These are phyloP conservation scores for Aspergillus calidoustus DNA, from an alignment of 2,329 filamentous ascomycete genomes.

Conservation along the genomic window DNA sequence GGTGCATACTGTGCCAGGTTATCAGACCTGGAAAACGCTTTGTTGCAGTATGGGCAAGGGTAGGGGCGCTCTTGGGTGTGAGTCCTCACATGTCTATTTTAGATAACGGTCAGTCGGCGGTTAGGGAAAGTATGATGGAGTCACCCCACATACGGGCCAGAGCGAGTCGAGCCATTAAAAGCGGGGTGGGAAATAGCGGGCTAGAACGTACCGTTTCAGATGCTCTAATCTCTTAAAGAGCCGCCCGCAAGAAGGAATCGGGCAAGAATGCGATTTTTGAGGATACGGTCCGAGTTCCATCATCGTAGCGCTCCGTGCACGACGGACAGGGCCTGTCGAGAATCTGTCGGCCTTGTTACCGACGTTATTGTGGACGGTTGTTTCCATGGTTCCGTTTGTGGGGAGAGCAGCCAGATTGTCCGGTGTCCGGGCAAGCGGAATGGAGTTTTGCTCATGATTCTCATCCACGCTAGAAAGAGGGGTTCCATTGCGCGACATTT, in stretches of 20 bases:
- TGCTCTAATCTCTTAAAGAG: constrained; percentile 99
- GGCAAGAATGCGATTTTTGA: constrained; percentile 97
- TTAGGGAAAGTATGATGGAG: constrained; percentile 50
- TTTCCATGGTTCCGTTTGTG: constrained; percentile 64
- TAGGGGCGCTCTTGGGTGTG: constrained; percentile 99
- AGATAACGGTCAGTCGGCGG: constrained; percentile 56
- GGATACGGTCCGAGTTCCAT: constrained; percentile 97
- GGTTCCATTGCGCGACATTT: constrained; percentile 86
- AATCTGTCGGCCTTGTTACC: constrained; percentile 59
- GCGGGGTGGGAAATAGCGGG: constrained; percentile 28
- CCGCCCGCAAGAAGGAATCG: constrained; percentile 96
- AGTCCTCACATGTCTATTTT: constrained; percentile 89
- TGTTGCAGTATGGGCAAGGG: constrained; percentile 96
- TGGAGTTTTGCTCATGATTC: constrained; percentile 73
- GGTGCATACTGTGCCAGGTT: constrained; percentile 90
- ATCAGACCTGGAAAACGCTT: constrained; percentile 97
- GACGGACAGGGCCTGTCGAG: constrained; percentile 74
- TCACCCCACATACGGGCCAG: constrained; percentile 29
- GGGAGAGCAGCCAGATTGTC: constrained; percentile 71
- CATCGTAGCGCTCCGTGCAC: constrained; percentile 91
- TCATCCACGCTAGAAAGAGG: constrained; percentile 84
- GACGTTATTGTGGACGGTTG: constrained; percentile 61
- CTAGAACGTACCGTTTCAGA: constrained; percentile 83
- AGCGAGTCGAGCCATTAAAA: constrained; percentile 29
- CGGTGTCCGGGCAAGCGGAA: constrained; percentile 65